Conservation (phyloP, 345 rosid species). For the Aquilaria malaccensis region DNA sequence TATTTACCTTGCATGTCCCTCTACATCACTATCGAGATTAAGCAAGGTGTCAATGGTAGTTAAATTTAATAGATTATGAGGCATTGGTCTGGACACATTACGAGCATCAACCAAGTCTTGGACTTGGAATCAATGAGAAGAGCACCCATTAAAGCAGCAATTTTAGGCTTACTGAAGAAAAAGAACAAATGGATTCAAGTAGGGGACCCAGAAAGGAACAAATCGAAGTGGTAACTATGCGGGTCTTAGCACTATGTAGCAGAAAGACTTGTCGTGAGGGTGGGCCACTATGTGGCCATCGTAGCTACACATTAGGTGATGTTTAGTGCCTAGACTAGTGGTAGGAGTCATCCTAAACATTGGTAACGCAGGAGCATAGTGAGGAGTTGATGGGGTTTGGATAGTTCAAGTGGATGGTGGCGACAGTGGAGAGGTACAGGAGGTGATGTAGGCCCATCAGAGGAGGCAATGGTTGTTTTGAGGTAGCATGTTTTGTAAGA, state of each 20-base stretch:
- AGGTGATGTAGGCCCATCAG: conserved; percentile 34
- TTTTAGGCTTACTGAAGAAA: conserved; percentile 25
- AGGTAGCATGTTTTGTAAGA: not conserved
- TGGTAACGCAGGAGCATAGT: conserved; percentile 32
- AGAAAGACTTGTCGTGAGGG: conserved; percentile 72
- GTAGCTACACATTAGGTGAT: conserved; percentile 79
- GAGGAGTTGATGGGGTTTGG: conserved; percentile 38
- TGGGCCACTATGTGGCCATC: conserved; percentile 91
- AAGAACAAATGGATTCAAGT: no score
- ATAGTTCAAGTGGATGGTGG: conserved; percentile 22
- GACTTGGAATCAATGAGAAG: conserved; percentile 61
- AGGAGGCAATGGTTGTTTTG: conserved; percentile 5
- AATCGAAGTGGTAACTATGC: conserved; percentile 46
- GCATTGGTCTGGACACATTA: conserved; percentile 55
- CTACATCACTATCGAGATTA: conserved; percentile 40
- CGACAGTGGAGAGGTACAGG: conserved; percentile 20
- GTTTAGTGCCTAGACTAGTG: conserved; percentile 44
- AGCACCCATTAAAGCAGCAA: conserved; percentile 66
- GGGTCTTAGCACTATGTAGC: conserved; percentile 76
- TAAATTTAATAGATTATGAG: conserved; percentile 60
- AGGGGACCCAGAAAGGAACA: conserved; percentile 6
- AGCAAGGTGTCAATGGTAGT: conserved; percentile 43
- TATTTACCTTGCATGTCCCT: conserved; percentile 18
- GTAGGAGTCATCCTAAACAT: conserved; percentile 30
- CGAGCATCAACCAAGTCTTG: conserved; percentile 86